Evolutionary conservation across 371 early-diverging fungal genomes (phyloP), one percentile per base, ranked within the genome.

Genomic region (Nematocida displodere): DNA sequence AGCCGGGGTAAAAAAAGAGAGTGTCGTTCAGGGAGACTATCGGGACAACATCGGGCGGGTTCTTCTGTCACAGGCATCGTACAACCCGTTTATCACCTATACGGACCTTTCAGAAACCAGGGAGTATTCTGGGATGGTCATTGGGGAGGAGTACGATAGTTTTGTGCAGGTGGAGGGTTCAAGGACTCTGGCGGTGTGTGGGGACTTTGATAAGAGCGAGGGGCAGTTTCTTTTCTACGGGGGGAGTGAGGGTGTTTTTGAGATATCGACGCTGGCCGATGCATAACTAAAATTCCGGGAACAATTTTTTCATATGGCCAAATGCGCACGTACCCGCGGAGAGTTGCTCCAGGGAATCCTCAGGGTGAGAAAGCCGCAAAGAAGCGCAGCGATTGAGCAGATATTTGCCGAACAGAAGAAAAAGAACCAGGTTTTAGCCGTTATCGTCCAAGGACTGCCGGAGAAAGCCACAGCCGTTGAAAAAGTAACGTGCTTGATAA

Each of bases 171-270:
- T 29, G 39, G n/a, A 71, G 5, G 20, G 47, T 20, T 22, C 33
- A 15, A 26, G 56, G 31, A 40, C 40, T 17, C 52, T 71, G 31
- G 48, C 46, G 11, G 37, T 71, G 26, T 71, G 75, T 31, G 75
- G 75, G 22, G 52, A 34, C 26, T 71, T 71, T 53, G 34, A 59
- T 29, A 59, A 58, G 47, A 58, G 31, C 28, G 44, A 61, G 15
- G 75, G 59, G 17, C 75, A 71, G 59, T 71, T 71, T 53, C 59
- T 71, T n/a, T 71, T 71, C 31, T 71, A 48, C 50, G 39, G 49
- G 36, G 62, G 46, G 34, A 4, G 22, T 7, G 44, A 42, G 36
- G 26, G 29, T 5, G 29, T 8, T 20, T 67, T 71, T 49, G 75
- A 71, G 31, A 61, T 61, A 20, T 58, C 44, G n/a, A n/a, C 13